Base-by-base conservation (phyloP, 768 basidiomycete species). In the Hypholoma fasciculare region DNA sequence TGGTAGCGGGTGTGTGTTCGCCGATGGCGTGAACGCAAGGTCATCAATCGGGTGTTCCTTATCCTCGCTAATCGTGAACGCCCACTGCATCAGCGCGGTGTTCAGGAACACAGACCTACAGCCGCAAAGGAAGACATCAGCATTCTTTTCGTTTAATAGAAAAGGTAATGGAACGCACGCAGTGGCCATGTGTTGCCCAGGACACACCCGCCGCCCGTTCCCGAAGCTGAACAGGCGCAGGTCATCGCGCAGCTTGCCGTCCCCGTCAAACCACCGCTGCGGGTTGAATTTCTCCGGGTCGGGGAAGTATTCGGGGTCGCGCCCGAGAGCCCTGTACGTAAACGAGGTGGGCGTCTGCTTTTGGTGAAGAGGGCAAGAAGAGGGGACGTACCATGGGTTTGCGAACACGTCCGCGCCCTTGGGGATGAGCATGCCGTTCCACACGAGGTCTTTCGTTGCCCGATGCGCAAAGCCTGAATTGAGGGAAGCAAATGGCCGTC, bases 71-170 rank as follows among this genome's bases (percentile, higher is more conserved):
- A 91, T 74, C 1, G 69, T 76, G 76, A 90, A 89, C 0, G 87
- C 82, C 86, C 87, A 89, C 36, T 87, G 69, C 1, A 86, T 71
- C 13, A 88, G 75, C 0, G 85, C 85, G 0, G 84, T 80, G 57
- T 86, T 89, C 61, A 90, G 74, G 63, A 86, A 87, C 2, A 90
- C 69, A 7, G 88, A 89, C 4, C 86, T 80, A 44, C n/a, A 7
- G 27, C 26, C 52, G 50, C 19, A 52, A 9, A 3, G 2, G 40
- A 37, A 34, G 7, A 34, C 30, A 5, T 19, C 12, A 2, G 11
- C 6, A 6, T 11, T 16, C 23, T 8, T 23, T 8, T 34, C 16
- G 26, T 34, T 23, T 23, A 23, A 23, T 23, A 23, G 23, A 23
- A 23, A 23, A 23, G 23, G 23, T 4, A 23, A 23, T 23, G 23